Base-by-base conservation (phyloP, 1,284 basidiomycete genomes). In the Cutaneotrichosporon mucoides region DNA sequence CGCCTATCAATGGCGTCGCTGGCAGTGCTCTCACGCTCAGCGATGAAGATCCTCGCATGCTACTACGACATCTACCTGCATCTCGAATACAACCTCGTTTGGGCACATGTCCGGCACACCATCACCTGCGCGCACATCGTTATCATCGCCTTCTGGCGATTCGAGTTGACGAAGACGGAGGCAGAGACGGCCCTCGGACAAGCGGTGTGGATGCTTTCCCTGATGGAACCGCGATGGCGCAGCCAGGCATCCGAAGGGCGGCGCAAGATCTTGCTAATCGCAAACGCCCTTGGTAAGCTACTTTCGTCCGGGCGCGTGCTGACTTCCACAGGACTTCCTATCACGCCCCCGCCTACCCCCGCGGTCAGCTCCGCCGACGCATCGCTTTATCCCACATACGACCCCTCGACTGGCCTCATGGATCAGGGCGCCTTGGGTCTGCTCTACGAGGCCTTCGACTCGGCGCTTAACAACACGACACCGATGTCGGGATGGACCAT, bases 121-220 rank as follows among this genome's bases (percentile, higher is more conserved):
- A 43, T 56, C 11, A 66, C 61, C 5, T 66, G 60, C 13, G 60
- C 64, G 5, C 61, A 68, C 45, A 41, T 68, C n/a, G 40, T 66
- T 12, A 38, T 68, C 10, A 56, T 63, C 34, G 62, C 61, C 35
- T 60, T 52, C 58, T 61, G 60, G 55, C 51, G 57, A 4, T 66
- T 61, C 33, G 66, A 66, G 47, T 38, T 68, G 11, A 60, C 55
- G 1, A 59, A 60, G 55, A 10, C 51, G 35, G 66, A 68, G 36
- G 62, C 66, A 0, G 66, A 68, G 50, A 15, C 46, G 11, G 45
- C 45, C 9, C 53, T 67, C 16, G 51, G 53, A 9, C 45, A 53
- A n/a, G 61, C 61, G 8, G 16, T 52, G 11, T 65, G 63, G 63
- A 50, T 67, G 35, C 16, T 67, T 35, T 13, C 42, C 7, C 53